Evolutionary conservation across 2,329 filamentous ascomycete genomes (phyloP), one percentile per base, ranked within the genome.

Genomic region (Penicillium sp.): DNA sequence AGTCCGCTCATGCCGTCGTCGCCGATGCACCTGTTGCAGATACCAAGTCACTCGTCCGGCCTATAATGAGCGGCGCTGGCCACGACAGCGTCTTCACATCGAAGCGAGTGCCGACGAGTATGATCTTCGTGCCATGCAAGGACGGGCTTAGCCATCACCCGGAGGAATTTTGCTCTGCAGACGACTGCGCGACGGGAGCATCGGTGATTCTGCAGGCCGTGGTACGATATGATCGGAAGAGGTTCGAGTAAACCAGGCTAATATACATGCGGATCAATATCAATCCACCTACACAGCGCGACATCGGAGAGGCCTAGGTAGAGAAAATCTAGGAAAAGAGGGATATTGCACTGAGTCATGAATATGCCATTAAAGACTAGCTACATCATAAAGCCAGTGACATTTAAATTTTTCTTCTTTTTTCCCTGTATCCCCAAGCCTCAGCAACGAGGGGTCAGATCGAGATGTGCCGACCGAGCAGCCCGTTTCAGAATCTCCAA

Each of bases 41-140:
- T 16, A 57, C 65, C 2, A 63, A 70, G 49, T 69, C 73, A 33
- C 57, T 74, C 32, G 67, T 71, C 32, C 68, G 70, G 38, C 64
- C 63, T 15, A 81, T 84, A 68, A 80, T 74, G 43, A 78, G 73
- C 48, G 80, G 80, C 16, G 81, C 81, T n/a, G 80, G 81, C 0
- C 80, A 84, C 60, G 80, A 83, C 50, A 81, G 75, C 50, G 79
- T 83, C 4, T 79, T 80, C 45, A 75, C 80, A 4, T 80, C 74
- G 30, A 73, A 75, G 48, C 67, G 70, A 25, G 78, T 76, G 30
- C 81, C 80, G 11, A 82, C 80, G 2, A 76, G 77, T 29, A 84
- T 84, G 80, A 79, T 84, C 18, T 84, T 84, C 51, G 76, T 83
- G 13, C 79, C 80, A 4, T 83, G 78, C 47, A 75, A 71, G 55